phyloP scores from a whole-genome alignment of 23 red algal genomes.

The Rhodosorus marinus region DNA sequence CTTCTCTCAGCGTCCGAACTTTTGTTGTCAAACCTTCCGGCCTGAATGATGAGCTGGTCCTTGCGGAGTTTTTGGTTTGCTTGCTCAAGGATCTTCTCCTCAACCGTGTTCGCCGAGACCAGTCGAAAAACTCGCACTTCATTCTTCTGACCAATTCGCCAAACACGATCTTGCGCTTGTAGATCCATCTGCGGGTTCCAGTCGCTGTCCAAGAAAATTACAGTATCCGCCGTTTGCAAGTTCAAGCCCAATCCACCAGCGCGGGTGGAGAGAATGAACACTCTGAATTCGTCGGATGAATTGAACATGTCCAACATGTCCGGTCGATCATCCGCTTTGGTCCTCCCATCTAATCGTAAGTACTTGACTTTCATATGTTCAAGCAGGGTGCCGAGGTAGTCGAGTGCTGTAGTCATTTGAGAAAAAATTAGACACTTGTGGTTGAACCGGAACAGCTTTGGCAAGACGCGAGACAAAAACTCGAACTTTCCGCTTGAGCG shows the following conservation, averaged over 20 bases:
- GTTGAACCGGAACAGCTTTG: conserved; percentile 47
- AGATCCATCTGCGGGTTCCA: conserved; percentile 95
- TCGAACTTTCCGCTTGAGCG: conserved; percentile 77
- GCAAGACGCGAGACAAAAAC: conserved; percentile 48
- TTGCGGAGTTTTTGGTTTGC: conserved; percentile 76
- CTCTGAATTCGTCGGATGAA: conserved; percentile 53
- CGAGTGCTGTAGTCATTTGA: conserved; percentile 76
- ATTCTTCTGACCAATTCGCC: conserved; percentile 86
- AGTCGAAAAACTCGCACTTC: conserved; percentile 82
- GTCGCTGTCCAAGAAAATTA: conserved; percentile 91
- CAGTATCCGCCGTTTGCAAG: conserved; percentile 79
- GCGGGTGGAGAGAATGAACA: conserved; percentile 73
- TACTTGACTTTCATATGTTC: conserved; percentile 38
- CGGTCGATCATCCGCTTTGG: conserved; percentile 83
- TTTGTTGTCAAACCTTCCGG: conserved; percentile 91
- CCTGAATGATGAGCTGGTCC: conserved; percentile 93
- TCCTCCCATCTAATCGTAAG: conserved; percentile 85
- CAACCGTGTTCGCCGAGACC: conserved; percentile 48
- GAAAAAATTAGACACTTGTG: conserved; percentile 73
- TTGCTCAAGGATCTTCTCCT: conserved; percentile 79
- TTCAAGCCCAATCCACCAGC: conserved; percentile 89
- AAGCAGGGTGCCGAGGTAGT: conserved; percentile 72
- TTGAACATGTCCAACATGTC: conserved; percentile 90
- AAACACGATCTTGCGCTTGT: conserved; percentile 89
- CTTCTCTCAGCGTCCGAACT: conserved; percentile 59